These are phyloP conservation scores for Cryptococcus deneoformans DNA, from an alignment of 1,284 basidiomycete genomes.

Conservation along the genomic window DNA sequence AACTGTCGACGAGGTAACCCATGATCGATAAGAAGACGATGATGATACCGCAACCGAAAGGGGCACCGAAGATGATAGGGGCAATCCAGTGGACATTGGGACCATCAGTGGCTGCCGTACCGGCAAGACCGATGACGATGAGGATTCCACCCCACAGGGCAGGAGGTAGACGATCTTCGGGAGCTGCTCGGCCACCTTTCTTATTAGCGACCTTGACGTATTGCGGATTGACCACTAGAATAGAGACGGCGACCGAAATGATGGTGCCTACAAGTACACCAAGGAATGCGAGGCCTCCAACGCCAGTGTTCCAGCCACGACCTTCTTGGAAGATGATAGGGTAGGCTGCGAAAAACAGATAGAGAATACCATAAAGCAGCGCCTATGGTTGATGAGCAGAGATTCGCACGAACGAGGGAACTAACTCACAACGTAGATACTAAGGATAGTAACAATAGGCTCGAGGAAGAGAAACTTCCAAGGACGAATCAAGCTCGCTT, in stretches of 20 bases:
- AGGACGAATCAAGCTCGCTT: conserved; percentile 49
- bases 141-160: conserved; percentile 50
- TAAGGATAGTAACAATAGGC: conserved; percentile 52
- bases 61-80: conserved; percentile 58
- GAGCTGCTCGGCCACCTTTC: conserved; percentile 55
- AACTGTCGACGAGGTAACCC: conserved; percentile 64
- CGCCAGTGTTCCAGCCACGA: conserved; percentile 60
- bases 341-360: conserved; percentile 45
- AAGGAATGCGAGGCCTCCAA: conserved; percentile 64
- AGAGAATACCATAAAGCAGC: conserved; percentile 53
- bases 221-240: conserved; percentile 52
- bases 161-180: conserved; percentile 61
- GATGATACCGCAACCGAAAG: conserved; percentile 64
- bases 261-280: conserved; percentile 62
- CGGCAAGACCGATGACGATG: conserved; percentile 48
- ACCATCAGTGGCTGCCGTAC: conserved; percentile 47
- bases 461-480: conserved; percentile 53
- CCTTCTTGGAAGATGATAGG: conserved; percentile 64
- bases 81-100: conserved; percentile 54
- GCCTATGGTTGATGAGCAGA: conserved; percentile 50
- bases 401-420: background rate
- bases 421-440: conserved; percentile 55
- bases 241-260: conserved; percentile 20
- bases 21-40: conserved; percentile 60
- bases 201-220: conserved; percentile 54